Evolutionary conservation across 176 grass and related monocot genomes (phyloP).

Genomic region (Melocanna baccifera): DNA sequence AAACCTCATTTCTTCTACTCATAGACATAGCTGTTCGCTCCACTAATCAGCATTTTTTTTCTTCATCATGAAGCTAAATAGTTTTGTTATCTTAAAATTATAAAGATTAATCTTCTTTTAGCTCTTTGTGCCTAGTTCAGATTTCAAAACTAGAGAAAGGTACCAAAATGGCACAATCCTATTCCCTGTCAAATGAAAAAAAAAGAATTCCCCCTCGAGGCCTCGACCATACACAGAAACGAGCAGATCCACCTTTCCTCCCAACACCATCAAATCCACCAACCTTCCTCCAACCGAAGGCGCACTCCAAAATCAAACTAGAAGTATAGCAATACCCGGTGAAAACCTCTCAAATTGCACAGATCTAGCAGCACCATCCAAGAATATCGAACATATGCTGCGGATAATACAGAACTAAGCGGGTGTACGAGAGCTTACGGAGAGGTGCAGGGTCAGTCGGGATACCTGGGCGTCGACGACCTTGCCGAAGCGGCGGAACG

Average conservation of each 20-base stretch:
- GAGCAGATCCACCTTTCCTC: neutral
- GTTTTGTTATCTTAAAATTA: neutral
- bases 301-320: neutral
- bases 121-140: neutral
- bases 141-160: neutral
- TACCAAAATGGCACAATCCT: neutral
- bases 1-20: neutral
- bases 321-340: neutral
- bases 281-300: neutral
- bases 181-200: neutral
- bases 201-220: neutral
- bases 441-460: neutral
- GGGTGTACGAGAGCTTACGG: neutral
- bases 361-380: slow-evolving; percentile 31
- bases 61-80: neutral
- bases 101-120: neutral
- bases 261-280: neutral
- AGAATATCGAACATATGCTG: neutral
- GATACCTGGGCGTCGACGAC: slow-evolving; percentile 71
- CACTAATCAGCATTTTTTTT: neutral
- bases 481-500: slow-evolving; percentile 81
- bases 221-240: neutral
- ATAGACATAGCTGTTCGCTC: neutral
- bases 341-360: neutral
- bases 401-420: neutral